These are phyloP conservation scores for Aspergillus tamarii DNA, from an alignment of 2,329 filamentous ascomycete species.

Conservation along the genomic window DNA sequence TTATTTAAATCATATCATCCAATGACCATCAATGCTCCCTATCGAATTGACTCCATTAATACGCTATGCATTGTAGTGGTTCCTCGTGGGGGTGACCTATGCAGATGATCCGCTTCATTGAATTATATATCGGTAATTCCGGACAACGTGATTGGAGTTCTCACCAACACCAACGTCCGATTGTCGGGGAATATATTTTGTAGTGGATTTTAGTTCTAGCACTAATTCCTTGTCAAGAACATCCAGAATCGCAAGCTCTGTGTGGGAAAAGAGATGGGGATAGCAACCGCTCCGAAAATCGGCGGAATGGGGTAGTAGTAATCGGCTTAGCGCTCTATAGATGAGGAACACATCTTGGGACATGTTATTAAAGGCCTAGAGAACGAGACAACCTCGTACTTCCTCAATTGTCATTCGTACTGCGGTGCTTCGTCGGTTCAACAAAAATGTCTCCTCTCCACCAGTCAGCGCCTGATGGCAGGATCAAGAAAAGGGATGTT, in stretches of 20 bases:
- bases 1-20: too few species aligned
- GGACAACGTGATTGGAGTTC: background rate
- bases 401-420: background rate
- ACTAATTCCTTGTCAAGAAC: background rate
- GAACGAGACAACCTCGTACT: rapidly evolving
- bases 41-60: background rate
- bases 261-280: background rate
- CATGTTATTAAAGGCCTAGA: background rate
- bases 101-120: background rate
- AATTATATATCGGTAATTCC: background rate
- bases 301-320: background rate
- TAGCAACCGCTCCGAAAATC: background rate
- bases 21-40: too few species aligned
- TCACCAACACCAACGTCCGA: background rate
- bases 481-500: background rate
- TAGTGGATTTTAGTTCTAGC: background rate
- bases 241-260: background rate
- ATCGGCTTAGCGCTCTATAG: background rate
- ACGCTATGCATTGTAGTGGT: background rate
- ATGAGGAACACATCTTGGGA: background rate
- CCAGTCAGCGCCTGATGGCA: background rate
- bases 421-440: background rate
- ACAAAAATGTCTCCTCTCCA: background rate
- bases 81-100: background rate
- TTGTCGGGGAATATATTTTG: background rate